Evolutionary conservation across 495 filamentous ascomycete species (phyloP).

Genomic region (Penicillium soppii): DNA sequence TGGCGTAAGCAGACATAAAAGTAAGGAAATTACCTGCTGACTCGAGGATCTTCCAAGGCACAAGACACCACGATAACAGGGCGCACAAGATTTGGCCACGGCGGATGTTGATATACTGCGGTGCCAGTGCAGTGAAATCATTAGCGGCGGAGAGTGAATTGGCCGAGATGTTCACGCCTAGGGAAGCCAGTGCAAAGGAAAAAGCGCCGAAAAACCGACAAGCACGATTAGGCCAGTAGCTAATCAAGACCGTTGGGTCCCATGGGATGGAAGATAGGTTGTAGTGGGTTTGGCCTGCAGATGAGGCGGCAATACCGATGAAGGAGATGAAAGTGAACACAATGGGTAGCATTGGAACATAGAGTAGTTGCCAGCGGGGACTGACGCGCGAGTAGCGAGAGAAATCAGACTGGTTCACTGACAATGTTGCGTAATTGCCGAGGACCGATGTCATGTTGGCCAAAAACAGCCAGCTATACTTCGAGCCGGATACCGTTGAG

Average conservation of each 20-base stretch:
- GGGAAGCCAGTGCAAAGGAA: constrained; percentile 44
- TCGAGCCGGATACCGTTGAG: constrained; percentile 32
- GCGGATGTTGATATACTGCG: constrained; percentile 59
- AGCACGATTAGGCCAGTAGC: constrained; percentile 48
- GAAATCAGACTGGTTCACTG: constrained; percentile 47
- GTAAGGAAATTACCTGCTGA: constrained; percentile 56
- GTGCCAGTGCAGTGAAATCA: constrained; percentile 60
- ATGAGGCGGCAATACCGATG: constrained; percentile 48
- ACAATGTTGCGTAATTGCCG: constrained; percentile 44
- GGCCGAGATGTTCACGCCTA: constrained; percentile 61
- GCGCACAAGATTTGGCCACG: constrained; percentile 63
- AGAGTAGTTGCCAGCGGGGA: constrained; percentile 46
- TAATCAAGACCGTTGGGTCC: constrained; percentile 46
- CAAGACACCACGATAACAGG: constrained; percentile 58
- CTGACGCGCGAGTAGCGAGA: constrained; percentile 47
- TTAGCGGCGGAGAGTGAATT: constrained; percentile 66
- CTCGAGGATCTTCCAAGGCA: constrained; percentile 64
- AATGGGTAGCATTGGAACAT: constrained; percentile 47
- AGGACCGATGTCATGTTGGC: constrained; percentile 45
- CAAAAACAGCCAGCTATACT: constrained; percentile 45
- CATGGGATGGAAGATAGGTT: constrained; percentile 37
- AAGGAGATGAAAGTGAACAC: constrained; percentile 52
- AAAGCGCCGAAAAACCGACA: constrained; percentile 52
- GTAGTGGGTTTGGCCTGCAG: constrained; percentile 44
- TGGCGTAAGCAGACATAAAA: constrained; percentile 63